Conservation (phyloP, 306 rosid genomes). For the Malus orientalis region DNA sequence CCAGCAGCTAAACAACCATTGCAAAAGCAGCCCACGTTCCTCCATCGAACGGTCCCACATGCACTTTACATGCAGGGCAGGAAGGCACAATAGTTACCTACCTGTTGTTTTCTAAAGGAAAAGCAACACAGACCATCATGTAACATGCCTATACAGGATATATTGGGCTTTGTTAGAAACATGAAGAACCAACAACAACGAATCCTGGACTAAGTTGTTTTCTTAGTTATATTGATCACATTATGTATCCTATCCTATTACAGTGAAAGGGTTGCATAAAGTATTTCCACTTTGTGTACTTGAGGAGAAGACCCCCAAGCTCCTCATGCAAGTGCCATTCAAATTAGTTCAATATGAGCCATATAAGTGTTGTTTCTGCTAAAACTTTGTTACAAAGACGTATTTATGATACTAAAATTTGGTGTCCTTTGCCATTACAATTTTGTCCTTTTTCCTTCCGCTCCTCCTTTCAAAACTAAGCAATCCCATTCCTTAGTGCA, state of each 20-base stretch:
- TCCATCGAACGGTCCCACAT: background rate
- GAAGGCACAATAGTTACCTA: background rate
- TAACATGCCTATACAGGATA: background rate
- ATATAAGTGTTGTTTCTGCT: background rate
- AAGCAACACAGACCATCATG: background rate
- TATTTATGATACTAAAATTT: background rate
- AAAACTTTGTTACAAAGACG: background rate
- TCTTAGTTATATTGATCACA: background rate
- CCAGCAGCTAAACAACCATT: too few species aligned
- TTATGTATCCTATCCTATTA: background rate
- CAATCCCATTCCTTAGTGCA: too few species aligned
- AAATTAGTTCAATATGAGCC: background rate
- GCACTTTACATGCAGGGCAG: background rate
- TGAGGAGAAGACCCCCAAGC: background rate
- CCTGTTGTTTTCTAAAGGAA: background rate
- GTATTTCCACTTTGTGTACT: background rate
- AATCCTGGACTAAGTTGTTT: background rate
- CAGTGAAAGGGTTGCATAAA: background rate
- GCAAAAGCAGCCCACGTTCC: background rate
- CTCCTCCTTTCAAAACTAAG: too few species aligned
- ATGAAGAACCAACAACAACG: background rate
- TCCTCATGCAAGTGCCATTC: background rate
- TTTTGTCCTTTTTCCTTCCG: background rate
- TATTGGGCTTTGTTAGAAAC: background rate
- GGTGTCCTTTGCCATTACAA: background rate